Base-by-base conservation (phyloP, 176 grass and related monocot species). In the Aegilops umbellulata region DNA sequence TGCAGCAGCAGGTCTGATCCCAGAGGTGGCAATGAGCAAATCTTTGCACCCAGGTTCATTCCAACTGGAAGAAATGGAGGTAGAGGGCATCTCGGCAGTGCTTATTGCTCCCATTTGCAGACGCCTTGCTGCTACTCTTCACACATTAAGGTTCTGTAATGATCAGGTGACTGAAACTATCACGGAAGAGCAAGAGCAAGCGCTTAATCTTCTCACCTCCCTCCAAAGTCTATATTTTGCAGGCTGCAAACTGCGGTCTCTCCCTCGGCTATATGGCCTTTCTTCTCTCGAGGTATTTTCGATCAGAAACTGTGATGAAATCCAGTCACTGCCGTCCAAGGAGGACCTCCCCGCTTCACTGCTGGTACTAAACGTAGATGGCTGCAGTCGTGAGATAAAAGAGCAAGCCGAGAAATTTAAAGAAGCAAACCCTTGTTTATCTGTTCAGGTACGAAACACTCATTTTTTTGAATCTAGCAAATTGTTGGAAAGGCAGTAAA, bases 401-500 rank as follows among this genome's bases (percentile, higher is more conserved):
- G 5, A 51, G 47, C 15, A 51, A 51, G 47, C 47, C 4, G 2
- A 17, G 47, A 51, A 53, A 19, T 5, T 53, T 2, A 53, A 53
- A 53, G 16, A 53, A 53, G 49, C 15, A 53, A 53, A 53, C 16
- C 49, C 15, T 2, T 53, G 49, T 53, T 53, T 53, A 0, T 5
- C 1, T 49, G 4, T 49, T 15, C 0, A 51, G 47, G 47, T 51
- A 17, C 47, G 47, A 17, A 17, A 51, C 47, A 16, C 5, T 51
- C 47, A 17, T 16, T 17, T 51, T 51, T 51, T 51, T 11, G 8
- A 46, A 51, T 51, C 47, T 16, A 49, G 25, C 93, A 98, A 87
- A 95, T 94, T 90, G 96, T 98, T 62, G 91, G 96, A 64, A 91
- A 98, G 89, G 96, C 96, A 70, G 81, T 95, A 49, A 98, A 95